Conservation (phyloP, 1,284 basidiomycete species). For the Leccinum pallidistipes region DNA sequence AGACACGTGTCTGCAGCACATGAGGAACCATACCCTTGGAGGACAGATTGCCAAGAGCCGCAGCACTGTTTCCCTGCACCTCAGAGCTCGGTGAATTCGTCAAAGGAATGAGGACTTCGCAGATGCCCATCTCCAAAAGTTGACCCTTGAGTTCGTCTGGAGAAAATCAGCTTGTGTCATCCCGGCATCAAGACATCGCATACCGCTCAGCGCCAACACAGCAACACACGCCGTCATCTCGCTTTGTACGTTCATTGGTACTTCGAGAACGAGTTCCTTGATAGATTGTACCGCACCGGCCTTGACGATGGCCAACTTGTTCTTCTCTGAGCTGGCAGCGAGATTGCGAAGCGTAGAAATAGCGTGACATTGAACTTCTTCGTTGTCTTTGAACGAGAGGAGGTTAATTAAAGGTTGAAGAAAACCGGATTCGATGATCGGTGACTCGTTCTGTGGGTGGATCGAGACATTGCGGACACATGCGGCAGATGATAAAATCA, state of each 20-base stretch:
- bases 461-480: slow-evolving; percentile 99
- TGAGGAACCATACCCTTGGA: slow-evolving; percentile 76
- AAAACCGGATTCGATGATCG: slow-evolving; percentile 99
- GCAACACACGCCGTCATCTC: slow-evolving; percentile 99
- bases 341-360: slow-evolving; percentile 97
- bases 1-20: background rate
- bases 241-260: slow-evolving; percentile 96
- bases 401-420: slow-evolving; percentile 95
- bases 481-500: slow-evolving; percentile 97
- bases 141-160: slow-evolving; percentile 94
- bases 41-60: slow-evolving; percentile 95
- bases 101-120: slow-evolving; percentile 95
- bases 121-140: slow-evolving; percentile 97
- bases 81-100: slow-evolving; percentile 97
- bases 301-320: slow-evolving; percentile 97
- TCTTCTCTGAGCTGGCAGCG: slow-evolving; percentile 96
- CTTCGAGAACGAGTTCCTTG: slow-evolving; percentile 94
- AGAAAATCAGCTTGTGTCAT: slow-evolving; percentile 10
- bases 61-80: slow-evolving; percentile 74
- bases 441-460: slow-evolving; percentile 97
- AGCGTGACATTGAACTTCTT: slow-evolving; percentile 99
- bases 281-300: slow-evolving; percentile 98
- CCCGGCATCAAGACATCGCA: slow-evolving; percentile 24
- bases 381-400: slow-evolving; percentile 97
- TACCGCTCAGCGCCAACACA: slow-evolving; percentile 89